phyloP scores from a whole-genome alignment of 1,284 basidiomycete genomes.

The Boletus sp. region DNA sequence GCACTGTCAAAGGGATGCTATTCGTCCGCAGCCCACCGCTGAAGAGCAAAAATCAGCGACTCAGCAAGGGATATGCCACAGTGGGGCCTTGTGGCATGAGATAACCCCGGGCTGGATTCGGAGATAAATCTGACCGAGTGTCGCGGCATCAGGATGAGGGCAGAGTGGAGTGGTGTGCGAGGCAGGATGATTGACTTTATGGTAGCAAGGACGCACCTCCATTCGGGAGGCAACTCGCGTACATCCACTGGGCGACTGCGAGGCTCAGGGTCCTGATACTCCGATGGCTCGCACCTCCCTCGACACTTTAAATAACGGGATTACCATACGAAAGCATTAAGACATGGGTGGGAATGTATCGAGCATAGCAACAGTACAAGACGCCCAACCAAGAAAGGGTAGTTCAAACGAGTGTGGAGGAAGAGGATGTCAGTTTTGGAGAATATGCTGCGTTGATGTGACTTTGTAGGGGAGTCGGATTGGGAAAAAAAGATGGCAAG shows the following conservation, averaged over 20 bases:
- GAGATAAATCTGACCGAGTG: slow-evolving; percentile 10
- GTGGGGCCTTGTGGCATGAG: slow-evolving; percentile 8
- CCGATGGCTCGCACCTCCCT: slow-evolving; percentile 7
- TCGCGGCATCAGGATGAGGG: neutral
- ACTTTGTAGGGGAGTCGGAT: slow-evolving; percentile 14
- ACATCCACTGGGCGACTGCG: slow-evolving; percentile 3
- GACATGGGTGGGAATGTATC: slow-evolving; percentile 34
- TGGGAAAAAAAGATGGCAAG: slow-evolving; percentile 12
- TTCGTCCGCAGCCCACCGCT: slow-evolving; percentile 8
- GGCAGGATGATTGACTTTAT: slow-evolving; percentile 19
- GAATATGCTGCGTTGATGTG: slow-evolving; percentile 24
- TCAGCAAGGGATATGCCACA: slow-evolving; percentile 9
- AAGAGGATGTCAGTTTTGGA: slow-evolving; percentile 25
- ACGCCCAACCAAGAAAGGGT: slow-evolving; percentile 28
- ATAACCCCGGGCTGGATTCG: slow-evolving; percentile 7
- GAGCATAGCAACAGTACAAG: slow-evolving; percentile 36
- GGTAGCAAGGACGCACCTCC: neutral
- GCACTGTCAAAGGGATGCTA: slow-evolving; percentile 5
- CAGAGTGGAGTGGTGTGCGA: slow-evolving; percentile 4
- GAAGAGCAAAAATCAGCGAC: slow-evolving; percentile 8
- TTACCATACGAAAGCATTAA: slow-evolving; percentile 38
- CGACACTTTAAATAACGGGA: slow-evolving; percentile 27
- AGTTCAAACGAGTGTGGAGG: slow-evolving; percentile 30
- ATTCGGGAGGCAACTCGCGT: slow-evolving; percentile 12
- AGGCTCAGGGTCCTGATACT: slow-evolving; percentile 10